Evolutionary conservation across 2,329 filamentous ascomycete species (phyloP).

Genomic region (Verruconis gallopava): DNA sequence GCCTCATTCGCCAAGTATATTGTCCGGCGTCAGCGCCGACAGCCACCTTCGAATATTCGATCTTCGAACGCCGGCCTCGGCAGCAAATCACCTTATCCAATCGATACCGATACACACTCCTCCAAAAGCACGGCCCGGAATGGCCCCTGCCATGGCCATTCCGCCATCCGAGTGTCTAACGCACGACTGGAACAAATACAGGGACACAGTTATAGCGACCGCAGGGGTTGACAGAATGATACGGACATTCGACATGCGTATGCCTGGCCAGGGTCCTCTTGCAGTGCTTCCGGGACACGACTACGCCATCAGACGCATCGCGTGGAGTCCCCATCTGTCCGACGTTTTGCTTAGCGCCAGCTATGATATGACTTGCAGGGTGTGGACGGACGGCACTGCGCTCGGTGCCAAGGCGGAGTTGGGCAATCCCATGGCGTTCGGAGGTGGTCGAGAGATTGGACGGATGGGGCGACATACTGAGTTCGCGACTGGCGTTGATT

Average conservation of each 20-base stretch:
- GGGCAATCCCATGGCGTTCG: slow-evolving; percentile 25
- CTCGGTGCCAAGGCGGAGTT: slow-evolving; percentile 28
- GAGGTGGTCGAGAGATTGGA: slow-evolving; percentile 59
- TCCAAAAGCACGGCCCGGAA: slow-evolving; percentile 37
- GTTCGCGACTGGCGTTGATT: slow-evolving; percentile 92
- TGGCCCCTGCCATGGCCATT: slow-evolving; percentile 26
- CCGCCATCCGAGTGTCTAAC: slow-evolving; percentile 77
- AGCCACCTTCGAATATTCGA: slow-evolving; percentile 85
- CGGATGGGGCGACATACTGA: slow-evolving; percentile 89
- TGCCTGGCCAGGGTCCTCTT: slow-evolving; percentile 55
- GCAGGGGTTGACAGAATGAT: slow-evolving; percentile 80
- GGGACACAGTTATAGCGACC: slow-evolving; percentile 69
- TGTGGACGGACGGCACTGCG: slow-evolving; percentile 75
- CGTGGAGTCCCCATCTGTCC: slow-evolving; percentile 89
- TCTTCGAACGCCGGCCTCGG: slow-evolving; percentile 70
- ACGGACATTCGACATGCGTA: slow-evolving; percentile 77
- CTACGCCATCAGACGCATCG: slow-evolving; percentile 73
- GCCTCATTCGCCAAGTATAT: slow-evolving; percentile 70
- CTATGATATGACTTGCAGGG: slow-evolving; percentile 94
- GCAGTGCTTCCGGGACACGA: slow-evolving; percentile 71
- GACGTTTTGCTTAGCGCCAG: slow-evolving; percentile 79
- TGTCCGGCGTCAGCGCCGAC: slow-evolving; percentile 82
- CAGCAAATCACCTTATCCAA: slow-evolving; percentile 74
- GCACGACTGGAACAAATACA: slow-evolving; percentile 99
- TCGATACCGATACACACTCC: slow-evolving; percentile 73